Conservation (phyloP, 768 basidiomycete species). For the Hericium alpestre region DNA sequence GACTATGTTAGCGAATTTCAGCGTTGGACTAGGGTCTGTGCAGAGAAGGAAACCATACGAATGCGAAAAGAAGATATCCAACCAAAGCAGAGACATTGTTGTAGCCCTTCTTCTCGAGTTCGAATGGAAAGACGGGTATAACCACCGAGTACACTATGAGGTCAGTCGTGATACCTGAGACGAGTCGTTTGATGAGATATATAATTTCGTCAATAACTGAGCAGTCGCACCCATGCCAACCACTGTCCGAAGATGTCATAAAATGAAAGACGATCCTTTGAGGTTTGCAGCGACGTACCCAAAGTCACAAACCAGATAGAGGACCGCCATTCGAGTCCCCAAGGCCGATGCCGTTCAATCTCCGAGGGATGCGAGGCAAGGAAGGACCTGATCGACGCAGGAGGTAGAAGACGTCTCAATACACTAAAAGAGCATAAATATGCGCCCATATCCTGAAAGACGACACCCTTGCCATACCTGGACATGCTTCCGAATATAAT, state of each 20-base stretch:
- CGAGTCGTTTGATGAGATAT: neutral
- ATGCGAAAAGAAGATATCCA: slow-evolving; percentile 32
- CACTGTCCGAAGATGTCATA: neutral
- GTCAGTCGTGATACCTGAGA: slow-evolving; percentile 24
- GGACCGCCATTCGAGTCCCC: neutral
- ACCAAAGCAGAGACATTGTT: slow-evolving; percentile 22
- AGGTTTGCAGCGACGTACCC: neutral
- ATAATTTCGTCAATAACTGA: no score
- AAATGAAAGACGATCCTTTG: no score
- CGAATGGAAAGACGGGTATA: slow-evolving; percentile 30
- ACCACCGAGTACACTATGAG: slow-evolving; percentile 28
- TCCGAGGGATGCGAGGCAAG: neutral
- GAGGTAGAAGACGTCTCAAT: neutral
- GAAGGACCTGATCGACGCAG: neutral
- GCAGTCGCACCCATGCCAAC: neutral
- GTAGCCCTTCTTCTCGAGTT: slow-evolving; percentile 25
- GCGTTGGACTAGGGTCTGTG: neutral
- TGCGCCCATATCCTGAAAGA: no score
- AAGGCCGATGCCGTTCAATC: neutral
- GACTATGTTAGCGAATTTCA: slow-evolving; percentile 14
- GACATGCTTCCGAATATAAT: no score
- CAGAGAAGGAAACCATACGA: slow-evolving; percentile 16
- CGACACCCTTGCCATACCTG: no score
- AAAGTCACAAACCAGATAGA: neutral
- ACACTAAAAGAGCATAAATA: no score